Evolutionary conservation across 2,329 filamentous ascomycete genomes (phyloP).

Genomic region (Camillea tinctor): DNA sequence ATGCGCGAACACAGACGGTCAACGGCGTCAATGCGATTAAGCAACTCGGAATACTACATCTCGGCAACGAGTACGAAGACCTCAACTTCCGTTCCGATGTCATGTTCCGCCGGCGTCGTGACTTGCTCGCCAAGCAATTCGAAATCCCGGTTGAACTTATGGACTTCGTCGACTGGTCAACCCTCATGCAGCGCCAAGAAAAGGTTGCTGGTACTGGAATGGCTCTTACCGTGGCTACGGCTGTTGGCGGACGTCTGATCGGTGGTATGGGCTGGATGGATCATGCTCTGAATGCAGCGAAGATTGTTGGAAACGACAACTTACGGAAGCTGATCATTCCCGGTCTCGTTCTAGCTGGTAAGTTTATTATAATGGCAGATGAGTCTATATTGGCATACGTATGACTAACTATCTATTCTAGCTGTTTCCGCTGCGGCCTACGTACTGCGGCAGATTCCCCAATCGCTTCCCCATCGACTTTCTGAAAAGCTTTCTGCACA

Average conservation of each 20-base stretch:
- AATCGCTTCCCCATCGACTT: constrained; percentile 82
- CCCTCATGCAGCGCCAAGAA: constrained; percentile 84
- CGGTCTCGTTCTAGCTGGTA: constrained; percentile 75
- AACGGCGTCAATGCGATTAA: constrained; percentile 84
- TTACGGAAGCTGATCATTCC: constrained; percentile 78
- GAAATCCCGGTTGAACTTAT: constrained; percentile 83
- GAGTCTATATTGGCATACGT: neutral
- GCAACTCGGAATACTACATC: constrained; percentile 80
- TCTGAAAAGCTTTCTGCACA: constrained; percentile 80
- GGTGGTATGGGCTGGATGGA: constrained; percentile 89
- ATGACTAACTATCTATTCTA: constrained; percentile 37
- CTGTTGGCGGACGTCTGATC: constrained; percentile 77
- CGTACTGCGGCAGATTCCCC: constrained; percentile 81
- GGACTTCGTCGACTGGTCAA: constrained; percentile 90
- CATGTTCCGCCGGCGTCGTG: constrained; percentile 86
- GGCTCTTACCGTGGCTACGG: constrained; percentile 87
- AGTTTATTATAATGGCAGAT: constrained; percentile 38
- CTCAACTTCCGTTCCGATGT: constrained; percentile 86
- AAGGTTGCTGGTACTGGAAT: constrained; percentile 93
- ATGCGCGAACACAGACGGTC: constrained; percentile 75
- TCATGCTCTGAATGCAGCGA: constrained; percentile 77
- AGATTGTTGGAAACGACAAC: constrained; percentile 77
- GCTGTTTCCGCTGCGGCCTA: constrained; percentile 75
- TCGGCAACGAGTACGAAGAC: constrained; percentile 82
- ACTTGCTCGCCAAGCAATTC: constrained; percentile 79